A percentile compares a stretch with the other conserved stretches of the same genome.
Conservation (phyloP, 768 basidiomycete genomes). For the Pisolithus orientalis region DNA sequence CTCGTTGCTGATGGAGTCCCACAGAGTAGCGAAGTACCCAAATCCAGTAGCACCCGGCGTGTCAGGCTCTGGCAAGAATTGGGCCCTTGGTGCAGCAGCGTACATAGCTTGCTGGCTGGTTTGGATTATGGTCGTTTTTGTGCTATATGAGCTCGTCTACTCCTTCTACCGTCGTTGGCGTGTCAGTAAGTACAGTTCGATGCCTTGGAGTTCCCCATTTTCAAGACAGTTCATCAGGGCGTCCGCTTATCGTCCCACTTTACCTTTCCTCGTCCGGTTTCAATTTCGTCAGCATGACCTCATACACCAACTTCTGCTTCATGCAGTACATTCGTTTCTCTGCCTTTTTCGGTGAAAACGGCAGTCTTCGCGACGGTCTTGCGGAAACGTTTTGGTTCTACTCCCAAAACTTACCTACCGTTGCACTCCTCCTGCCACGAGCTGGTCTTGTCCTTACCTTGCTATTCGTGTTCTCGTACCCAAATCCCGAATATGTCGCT, state of each 20-base stretch:
- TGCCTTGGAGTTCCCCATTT: conserved; percentile 12
- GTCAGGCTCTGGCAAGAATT: conserved; percentile 67
- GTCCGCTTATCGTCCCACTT: conserved; percentile 76
- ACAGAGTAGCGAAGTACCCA: conserved; percentile 69
- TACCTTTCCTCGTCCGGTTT: conserved; percentile 78
- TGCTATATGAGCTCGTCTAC: conserved; percentile 74
- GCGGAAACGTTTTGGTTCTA: conserved; percentile 85
- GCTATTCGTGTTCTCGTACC: conserved; percentile 55
- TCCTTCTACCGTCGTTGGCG: conserved; percentile 74
- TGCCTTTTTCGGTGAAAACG: conserved; percentile 53
- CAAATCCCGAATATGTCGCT: conserved; percentile 41
- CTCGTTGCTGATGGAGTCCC: conserved; percentile 8
- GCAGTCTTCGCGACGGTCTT: conserved; percentile 47
- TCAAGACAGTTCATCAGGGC: conserved; percentile 43
- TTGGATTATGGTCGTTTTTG: conserved; percentile 66
- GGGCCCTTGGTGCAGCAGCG: conserved; percentile 77
- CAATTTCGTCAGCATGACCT: conserved; percentile 69
- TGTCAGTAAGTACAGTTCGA: conserved; percentile 51
- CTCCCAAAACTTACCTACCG: conserved; percentile 79
- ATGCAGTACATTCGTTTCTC: conserved; percentile 70
- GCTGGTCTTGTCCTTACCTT: conserved; percentile 70
- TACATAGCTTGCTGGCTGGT: conserved; percentile 78
- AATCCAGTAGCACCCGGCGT: conserved; percentile 64
- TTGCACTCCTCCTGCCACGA: conserved; percentile 77
- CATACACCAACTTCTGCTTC: conserved; percentile 81